phyloP scores from a whole-genome alignment of 2,329 filamentous ascomycete species.

The Calonectria pteridis region DNA sequence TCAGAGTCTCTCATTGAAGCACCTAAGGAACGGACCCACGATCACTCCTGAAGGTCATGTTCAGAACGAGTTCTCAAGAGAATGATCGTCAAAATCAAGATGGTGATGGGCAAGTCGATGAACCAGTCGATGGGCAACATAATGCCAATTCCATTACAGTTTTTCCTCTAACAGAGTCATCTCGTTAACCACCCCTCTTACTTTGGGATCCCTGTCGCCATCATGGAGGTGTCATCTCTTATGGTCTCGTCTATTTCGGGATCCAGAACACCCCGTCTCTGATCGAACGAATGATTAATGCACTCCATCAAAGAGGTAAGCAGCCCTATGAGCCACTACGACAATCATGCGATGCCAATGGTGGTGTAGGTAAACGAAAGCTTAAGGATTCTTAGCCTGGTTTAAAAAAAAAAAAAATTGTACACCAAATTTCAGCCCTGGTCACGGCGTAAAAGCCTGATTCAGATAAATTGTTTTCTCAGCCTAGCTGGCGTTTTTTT shows the following conservation, averaged over 20 bases:
- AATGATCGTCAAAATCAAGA: not conserved
- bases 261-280: not conserved
- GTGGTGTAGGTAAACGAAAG: not conserved
- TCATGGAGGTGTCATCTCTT: slow-evolving; percentile 12
- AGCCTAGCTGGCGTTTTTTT: not conserved
- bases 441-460: not conserved
- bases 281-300: slow-evolving; percentile 3
- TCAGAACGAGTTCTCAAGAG: not conserved
- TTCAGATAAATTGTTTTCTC: not conserved
- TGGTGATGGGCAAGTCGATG: not conserved
- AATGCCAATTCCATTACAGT: slow-evolving; percentile 21
- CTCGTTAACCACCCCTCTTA: slow-evolving; percentile 25
- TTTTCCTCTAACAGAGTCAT: slow-evolving; percentile 17
- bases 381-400: not conserved
- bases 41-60: not conserved
- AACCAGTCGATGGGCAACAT: not conserved
- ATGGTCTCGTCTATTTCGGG: slow-evolving; percentile 37
- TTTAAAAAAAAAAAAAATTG: not conserved
- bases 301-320: slow-evolving; percentile 6
- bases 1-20: slow-evolving; percentile 1
- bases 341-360: slow-evolving; percentile 12
- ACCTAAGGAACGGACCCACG: slow-evolving; percentile 3
- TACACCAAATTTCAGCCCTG: slow-evolving; percentile 4
- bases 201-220: slow-evolving; percentile 17
- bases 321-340: slow-evolving; percentile 42